phyloP scores from a whole-genome alignment of 75 land plant genomes.

The Picea sitchensis region DNA sequence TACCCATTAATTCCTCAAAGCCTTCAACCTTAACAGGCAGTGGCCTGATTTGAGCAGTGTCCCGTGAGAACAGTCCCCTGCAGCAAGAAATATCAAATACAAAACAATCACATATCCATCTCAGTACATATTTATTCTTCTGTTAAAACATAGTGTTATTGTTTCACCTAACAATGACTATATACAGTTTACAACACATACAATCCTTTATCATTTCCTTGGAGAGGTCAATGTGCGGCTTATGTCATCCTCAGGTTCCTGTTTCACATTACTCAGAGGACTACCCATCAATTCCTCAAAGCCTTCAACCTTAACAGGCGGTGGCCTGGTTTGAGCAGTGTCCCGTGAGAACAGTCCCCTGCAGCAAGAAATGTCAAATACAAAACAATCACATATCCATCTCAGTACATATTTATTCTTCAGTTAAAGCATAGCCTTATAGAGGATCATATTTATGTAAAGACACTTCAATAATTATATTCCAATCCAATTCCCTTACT shows the following conservation, averaged over 20 bases:
- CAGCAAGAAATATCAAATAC: conserved; percentile 1
- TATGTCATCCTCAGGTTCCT: conserved; percentile 44
- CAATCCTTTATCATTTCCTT: background rate
- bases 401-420: background rate
- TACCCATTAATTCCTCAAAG: conserved; percentile 67
- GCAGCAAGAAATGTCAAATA: conserved; percentile 9
- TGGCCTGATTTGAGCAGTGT: conserved; percentile 27
- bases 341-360: conserved; percentile 34
- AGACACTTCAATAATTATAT: background rate
- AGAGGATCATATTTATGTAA: background rate
- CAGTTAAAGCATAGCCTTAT: background rate
- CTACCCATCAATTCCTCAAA: conserved; percentile 72
- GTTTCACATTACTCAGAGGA: conserved; percentile 39
- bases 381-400: background rate
- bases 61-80: conserved; percentile 36
- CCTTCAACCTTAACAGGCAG: conserved; percentile 81
- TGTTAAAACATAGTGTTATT: background rate
- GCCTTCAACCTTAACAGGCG: conserved; percentile 77
- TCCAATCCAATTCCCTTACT: conserved; percentile 31
- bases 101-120: background rate
- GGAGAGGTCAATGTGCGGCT: conserved; percentile 39
- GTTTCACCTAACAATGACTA: background rate
- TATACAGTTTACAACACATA: background rate
- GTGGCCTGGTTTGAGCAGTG: conserved; percentile 33
- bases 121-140: background rate